Evolutionary conservation across 257 asterid genomes (phyloP), one percentile per base, ranked within the genome.

Genomic region (Petunia secreta): DNA sequence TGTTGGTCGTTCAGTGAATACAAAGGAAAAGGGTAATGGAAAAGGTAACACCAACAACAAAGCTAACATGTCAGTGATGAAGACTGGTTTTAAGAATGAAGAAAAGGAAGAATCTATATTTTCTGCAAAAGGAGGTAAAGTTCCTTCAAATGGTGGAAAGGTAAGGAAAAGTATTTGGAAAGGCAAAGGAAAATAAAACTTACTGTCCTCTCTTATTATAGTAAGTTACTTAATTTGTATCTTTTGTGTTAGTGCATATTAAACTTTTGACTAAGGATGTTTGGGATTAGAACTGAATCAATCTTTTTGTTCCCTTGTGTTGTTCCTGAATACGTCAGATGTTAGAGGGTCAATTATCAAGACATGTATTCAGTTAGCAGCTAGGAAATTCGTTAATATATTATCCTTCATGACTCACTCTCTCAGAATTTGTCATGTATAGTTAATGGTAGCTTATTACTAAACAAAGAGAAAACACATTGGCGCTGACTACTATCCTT

Each of bases 151-250:
- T 60, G 80, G 66, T 52, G 80, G 46, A 76, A 87, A 84, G 86
- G 85, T 73, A 16, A 84, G 82, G 82, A 80, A 78, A 46, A 84
- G 63, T 67, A 69, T 41, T 55, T 66, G 80, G 80, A 59, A 62
- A 75, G 84, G 85, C 40, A 80, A 85, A 63, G 81, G 82, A 79
- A 84, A 82, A 15, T 75, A 48, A 1, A 10, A 71, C 10, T 48
- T 71, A 71, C 60, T 48, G n/a, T 54, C 4, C 5, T 3, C 36
- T 59, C 6, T 69, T 40, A 4, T 53, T 63, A n/a, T 41, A 8
- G 43, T 25, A 41, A 39, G 43, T 9, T 53, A 58, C 34, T 41
- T 40, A 3, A 6, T 62, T 50, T 57, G 44, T 25, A 37, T 73
- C 63, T 44, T 57, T n/a, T 79, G 15, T 75, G 46, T 75, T 80